A percentile compares a stretch with the other conserved stretches of the same genome.
phyloP scores from a whole-genome alignment of 164 flowering plant genomes.

The Nelumbo lutea region DNA sequence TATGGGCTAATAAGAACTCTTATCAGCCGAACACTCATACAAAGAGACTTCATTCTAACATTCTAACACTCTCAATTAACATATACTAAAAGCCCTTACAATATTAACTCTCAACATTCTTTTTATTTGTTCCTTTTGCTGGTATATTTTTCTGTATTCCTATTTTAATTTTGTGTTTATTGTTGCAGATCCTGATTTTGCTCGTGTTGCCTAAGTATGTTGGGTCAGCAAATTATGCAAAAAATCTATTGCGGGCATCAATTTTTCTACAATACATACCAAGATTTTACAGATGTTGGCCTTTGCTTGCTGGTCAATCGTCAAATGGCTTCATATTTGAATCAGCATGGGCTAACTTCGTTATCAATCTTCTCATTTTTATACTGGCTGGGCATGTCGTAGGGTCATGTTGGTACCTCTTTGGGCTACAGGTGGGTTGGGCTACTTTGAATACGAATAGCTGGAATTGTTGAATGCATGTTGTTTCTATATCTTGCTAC shows the following conservation, averaged over 20 bases:
- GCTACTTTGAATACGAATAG: background rate
- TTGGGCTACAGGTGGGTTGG: slow-evolving; percentile 73
- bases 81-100: too few species aligned
- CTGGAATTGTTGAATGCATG: background rate
- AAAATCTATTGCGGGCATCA: slow-evolving; percentile 64
- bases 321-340: slow-evolving; percentile 83
- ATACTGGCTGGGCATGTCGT: slow-evolving; percentile 77
- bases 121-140: too few species aligned
- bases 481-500: background rate
- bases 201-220: slow-evolving; percentile 38
- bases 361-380: slow-evolving; percentile 81
- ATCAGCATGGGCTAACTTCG: slow-evolving; percentile 92
- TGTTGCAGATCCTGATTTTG: slow-evolving; percentile 56
- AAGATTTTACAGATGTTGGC: slow-evolving; percentile 61
- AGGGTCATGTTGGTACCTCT: slow-evolving; percentile 90
- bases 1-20: too few species aligned
- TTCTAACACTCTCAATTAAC: too few species aligned
- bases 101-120: too few species aligned
- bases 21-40: too few species aligned
- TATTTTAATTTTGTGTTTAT: background rate
- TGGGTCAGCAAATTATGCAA: slow-evolving; percentile 77
- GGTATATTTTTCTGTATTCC: background rate
- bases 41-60: too few species aligned
- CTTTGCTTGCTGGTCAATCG: slow-evolving; percentile 73
- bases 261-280: slow-evolving; percentile 82